phyloP scores from a whole-genome alignment of 2,329 filamentous ascomycete species.

The Pseudogymnoascus sp. region DNA sequence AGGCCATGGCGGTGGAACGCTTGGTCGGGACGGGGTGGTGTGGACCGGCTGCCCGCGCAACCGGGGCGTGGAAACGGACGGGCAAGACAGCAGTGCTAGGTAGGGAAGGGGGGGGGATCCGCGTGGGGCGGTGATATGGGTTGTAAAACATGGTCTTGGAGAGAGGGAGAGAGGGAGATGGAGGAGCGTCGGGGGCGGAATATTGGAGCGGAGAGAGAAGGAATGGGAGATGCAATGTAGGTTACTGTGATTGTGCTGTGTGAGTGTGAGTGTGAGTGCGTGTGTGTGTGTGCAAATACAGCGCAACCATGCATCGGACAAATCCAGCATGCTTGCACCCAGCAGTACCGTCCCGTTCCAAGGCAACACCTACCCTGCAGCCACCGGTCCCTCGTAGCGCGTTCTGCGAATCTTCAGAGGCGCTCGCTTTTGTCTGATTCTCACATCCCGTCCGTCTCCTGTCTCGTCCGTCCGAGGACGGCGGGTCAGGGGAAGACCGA shows the following conservation, averaged over 20 bases:
- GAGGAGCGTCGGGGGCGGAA: not conserved
- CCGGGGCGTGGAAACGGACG: not conserved
- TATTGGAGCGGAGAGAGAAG: not conserved
- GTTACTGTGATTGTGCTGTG: not conserved
- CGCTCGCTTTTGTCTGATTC: not conserved
- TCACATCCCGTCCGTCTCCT: not conserved
- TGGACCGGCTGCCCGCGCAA: not conserved
- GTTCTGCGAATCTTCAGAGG: not conserved
- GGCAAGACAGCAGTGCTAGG: not conserved
- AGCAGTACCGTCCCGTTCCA: not conserved
- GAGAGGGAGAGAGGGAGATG: not conserved
- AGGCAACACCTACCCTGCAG: not conserved
- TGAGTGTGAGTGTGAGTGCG: not conserved
- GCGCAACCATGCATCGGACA: not conserved
- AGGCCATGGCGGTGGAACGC: not conserved
- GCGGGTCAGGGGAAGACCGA: not conserved
- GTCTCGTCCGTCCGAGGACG: not conserved
- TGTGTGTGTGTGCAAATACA: not conserved
- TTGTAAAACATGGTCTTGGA: not conserved
- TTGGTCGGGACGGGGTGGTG: not conserved
- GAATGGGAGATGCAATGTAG: not conserved
- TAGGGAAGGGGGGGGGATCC: not conserved
- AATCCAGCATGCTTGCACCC: not conserved
- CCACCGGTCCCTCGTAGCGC: not conserved
- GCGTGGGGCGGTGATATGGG: not conserved